Conservation (phyloP, 2,329 filamentous ascomycete species). For the Kalmusia sp. region DNA sequence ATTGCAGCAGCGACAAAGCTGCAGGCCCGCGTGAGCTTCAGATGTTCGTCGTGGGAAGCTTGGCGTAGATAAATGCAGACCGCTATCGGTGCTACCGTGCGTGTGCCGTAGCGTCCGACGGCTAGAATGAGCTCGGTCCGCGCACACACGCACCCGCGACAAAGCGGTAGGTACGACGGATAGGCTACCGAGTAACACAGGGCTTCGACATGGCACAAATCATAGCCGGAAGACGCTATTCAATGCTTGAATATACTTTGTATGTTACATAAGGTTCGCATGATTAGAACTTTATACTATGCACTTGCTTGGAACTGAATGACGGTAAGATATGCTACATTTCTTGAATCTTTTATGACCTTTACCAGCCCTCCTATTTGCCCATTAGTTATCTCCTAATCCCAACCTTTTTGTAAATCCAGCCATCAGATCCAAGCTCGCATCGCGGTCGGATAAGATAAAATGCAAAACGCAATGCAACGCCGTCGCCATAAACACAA, state of each 20-base stretch:
- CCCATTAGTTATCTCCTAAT: background rate
- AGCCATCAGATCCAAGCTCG: no score
- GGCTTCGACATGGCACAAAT: no score
- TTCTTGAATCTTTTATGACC: background rate
- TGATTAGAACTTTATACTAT: no score
- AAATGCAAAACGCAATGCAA: constrained; percentile 7
- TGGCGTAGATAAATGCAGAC: background rate
- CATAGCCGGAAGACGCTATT: no score
- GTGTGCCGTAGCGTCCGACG: background rate
- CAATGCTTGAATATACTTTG: no score
- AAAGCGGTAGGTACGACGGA: background rate
- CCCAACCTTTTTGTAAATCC: background rate
- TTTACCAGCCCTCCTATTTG: background rate
- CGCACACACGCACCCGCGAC: background rate
- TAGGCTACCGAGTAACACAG: background rate
- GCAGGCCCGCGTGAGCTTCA: background rate
- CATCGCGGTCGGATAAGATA: no score
- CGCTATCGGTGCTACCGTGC: constrained; percentile 5
- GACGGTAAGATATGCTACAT: background rate
- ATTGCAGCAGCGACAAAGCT: background rate
- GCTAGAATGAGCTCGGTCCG: constrained; percentile 1
- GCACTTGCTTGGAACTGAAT: no score
- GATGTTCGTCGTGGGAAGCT: background rate
- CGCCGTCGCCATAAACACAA: constrained; percentile 5
- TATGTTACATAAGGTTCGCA: no score